Evolutionary conservation across 2,329 filamentous ascomycete genomes (phyloP), one percentile per base, ranked within the genome.

Genomic region (Allantophomopsis lycopodina): DNA sequence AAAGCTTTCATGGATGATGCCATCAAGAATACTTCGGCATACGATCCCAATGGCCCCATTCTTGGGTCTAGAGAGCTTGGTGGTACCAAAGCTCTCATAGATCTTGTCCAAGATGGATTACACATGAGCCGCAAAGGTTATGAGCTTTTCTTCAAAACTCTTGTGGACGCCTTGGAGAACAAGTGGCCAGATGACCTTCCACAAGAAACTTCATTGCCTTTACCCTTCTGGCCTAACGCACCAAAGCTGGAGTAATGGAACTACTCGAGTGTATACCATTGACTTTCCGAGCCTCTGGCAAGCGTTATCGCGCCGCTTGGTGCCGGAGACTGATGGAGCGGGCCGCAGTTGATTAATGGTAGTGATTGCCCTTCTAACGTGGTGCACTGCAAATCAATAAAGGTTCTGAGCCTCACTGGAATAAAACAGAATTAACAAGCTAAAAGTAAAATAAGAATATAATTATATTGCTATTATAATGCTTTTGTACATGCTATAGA

Each of bases 1-100:
- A 71, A 73, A 44, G 76, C 75, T 14, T 30, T 94, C 49, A 83
- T 93, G 76, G 66, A 73, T 41, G 66, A 71, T 69, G 88, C 57
- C 64, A 74, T 59, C 58, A 68, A 56, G 56, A 73, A 58, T 60
- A 72, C 58, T 55, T 74, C 54, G 57, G 7, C 54, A 79, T 35
- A 59, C 60, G 17, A 57, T 59, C 17, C 57, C 76, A 39, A 60
- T 79, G 45, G 62, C 62, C 38, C 75, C 78, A 31, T 43, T 14
- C 34, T 39, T 8, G 41, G 41, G 7, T 32, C 37, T 23, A 32
- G 33, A 15, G 37, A 40, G n/a, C 36, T 28, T 4, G 33, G 18
- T 14, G 21, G 35, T 14, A 14, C 21, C 14, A 38, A 36, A 13
- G 32, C 32, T 15, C 35, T 31, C 13, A 33, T 35, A 36, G 36